A percentile compares a stretch with the other conserved stretches of the same genome.
Conservation (phyloP, 2,329 filamentous ascomycete species). For the Penicillium sp. region DNA sequence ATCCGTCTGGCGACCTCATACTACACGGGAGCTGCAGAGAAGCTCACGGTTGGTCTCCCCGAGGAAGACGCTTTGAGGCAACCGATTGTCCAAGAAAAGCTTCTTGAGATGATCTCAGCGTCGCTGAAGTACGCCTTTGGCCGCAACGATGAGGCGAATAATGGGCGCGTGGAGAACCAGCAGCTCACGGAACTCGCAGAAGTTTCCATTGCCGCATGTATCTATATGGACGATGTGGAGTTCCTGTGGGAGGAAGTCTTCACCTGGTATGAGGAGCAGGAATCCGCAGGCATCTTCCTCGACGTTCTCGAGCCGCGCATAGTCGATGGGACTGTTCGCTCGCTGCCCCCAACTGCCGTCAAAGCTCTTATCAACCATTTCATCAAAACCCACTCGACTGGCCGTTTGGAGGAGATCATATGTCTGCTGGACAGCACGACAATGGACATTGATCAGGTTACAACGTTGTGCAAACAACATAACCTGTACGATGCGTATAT, state of each 20-base stretch:
- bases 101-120: conserved; percentile 88
- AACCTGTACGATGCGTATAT: conserved; percentile 90
- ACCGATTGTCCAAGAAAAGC: conserved; percentile 75
- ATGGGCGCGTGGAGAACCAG: conserved; percentile 50
- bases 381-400: conserved; percentile 67
- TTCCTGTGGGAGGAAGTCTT: conserved; percentile 91
- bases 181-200: conserved; percentile 74
- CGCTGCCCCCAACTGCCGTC: conserved; percentile 74
- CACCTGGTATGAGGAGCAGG: conserved; percentile 77
- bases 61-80: conserved; percentile 74
- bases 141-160: conserved; percentile 49
- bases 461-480: conserved; percentile 82
- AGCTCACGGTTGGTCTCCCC: conserved; percentile 85
- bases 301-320: conserved; percentile 86
- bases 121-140: conserved; percentile 86
- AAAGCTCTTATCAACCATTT: conserved; percentile 82
- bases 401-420: conserved; percentile 83
- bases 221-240: conserved; percentile 69
- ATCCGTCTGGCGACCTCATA: conserved; percentile 88
- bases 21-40: conserved; percentile 86
- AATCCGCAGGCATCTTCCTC: conserved; percentile 69
- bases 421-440: conserved; percentile 87
- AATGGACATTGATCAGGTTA: conserved; percentile 91
- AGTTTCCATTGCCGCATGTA: conserved; percentile 76
- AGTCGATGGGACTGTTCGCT: conserved; percentile 66